Conservation (phyloP, 2,329 filamentous ascomycete genomes). For the Atkinsonella hypoxylon region DNA sequence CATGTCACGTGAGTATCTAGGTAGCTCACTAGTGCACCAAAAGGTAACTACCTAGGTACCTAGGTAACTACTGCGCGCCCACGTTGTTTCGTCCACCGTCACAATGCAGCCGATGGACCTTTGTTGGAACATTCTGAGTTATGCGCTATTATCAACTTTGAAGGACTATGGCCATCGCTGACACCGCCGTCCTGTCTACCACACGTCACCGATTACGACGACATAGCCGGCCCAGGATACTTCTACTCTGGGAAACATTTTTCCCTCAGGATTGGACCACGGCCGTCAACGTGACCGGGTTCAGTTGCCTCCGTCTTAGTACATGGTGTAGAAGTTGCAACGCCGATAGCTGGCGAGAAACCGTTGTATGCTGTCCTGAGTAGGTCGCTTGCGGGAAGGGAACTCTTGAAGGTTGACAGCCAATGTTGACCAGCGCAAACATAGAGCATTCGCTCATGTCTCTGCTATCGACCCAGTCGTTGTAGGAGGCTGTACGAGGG, state of each 20-base stretch:
- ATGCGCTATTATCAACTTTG: not conserved
- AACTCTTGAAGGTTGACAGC: not conserved
- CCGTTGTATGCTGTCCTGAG: not conserved
- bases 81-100: not conserved
- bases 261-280: not conserved
- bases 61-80: too few species aligned
- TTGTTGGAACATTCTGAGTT: conserved; percentile 3
- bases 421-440: not conserved
- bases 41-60: too few species aligned
- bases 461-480: not conserved
- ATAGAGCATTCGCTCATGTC: not conserved
- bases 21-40: too few species aligned
- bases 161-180: not conserved
- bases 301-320: not conserved
- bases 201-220: conserved; percentile 2
- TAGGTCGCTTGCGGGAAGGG: not conserved
- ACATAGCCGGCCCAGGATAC: conserved; percentile 1
- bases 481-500: not conserved
- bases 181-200: not conserved
- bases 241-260: not conserved
- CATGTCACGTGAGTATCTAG: not conserved
- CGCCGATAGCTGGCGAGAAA: not conserved
- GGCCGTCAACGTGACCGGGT: not conserved
- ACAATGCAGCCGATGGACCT: not conserved
- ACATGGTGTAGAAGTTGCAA: not conserved